Evolutionary conservation across 2,329 filamentous ascomycete genomes (phyloP).

Genomic region (Aspergillus aculeatus): DNA sequence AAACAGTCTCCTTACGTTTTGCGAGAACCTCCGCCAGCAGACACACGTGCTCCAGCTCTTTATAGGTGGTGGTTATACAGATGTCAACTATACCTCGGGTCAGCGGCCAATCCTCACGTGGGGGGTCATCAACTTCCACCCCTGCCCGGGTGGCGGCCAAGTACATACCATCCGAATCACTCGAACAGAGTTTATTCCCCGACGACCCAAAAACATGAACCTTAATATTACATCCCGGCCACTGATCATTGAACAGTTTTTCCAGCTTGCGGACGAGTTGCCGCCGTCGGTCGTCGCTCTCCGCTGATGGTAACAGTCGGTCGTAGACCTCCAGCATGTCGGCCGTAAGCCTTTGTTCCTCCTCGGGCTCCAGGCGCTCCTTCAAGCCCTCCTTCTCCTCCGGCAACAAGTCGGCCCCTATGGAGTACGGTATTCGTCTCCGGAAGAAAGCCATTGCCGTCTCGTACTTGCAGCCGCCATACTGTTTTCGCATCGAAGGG

Average conservation of each 20-base stretch:
- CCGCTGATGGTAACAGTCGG: slow-evolving; percentile 74
- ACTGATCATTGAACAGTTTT: slow-evolving; percentile 81
- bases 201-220: slow-evolving; percentile 98
- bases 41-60: slow-evolving; percentile 84
- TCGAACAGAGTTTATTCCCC: slow-evolving; percentile 89
- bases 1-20: slow-evolving; percentile 62
- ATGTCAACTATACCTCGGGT: slow-evolving; percentile 71
- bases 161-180: slow-evolving; percentile 84
- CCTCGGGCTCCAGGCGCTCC: slow-evolving; percentile 66
- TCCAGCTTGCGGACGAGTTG: slow-evolving; percentile 85
- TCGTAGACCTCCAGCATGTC: slow-evolving; percentile 87
- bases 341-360: slow-evolving; percentile 71
- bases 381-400: slow-evolving; percentile 68
- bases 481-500: slow-evolving; percentile 65
- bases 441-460: slow-evolving; percentile 77
- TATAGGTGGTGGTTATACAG: slow-evolving; percentile 91
- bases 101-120: slow-evolving; percentile 17
- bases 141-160: background rate
- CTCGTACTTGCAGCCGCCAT: slow-evolving; percentile 80
- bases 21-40: slow-evolving; percentile 82
- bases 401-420: slow-evolving; percentile 76
- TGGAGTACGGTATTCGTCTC: slow-evolving; percentile 85
- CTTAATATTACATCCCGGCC: slow-evolving; percentile 85
- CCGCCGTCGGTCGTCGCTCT: slow-evolving; percentile 73
- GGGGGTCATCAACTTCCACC: background rate